Percentiles rank a stretch among this genome's conserved stretches.
These are phyloP conservation scores for Rosa rugosa DNA, from an alignment of 306 rosid species.

Conservation along the genomic window DNA sequence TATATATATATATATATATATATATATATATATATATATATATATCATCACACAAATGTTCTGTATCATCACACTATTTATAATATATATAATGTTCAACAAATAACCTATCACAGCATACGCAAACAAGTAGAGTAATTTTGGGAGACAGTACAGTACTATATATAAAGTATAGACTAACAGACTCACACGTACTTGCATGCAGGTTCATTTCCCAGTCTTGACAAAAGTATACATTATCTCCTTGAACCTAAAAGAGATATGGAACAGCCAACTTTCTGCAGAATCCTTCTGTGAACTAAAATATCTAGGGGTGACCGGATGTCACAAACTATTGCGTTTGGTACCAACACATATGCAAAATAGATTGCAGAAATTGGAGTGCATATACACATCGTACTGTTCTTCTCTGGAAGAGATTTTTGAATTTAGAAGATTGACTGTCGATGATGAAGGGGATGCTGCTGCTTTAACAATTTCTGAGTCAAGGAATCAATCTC, in stretches of 20 bases:
- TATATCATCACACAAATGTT: no score
- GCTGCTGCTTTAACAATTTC: not conserved
- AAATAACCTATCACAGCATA: no score
- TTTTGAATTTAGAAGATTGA: not conserved
- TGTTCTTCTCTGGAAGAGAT: not conserved
- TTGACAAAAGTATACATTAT: not conserved
- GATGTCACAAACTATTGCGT: not conserved
- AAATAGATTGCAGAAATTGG: conserved; percentile 9
- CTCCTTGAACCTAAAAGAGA: not conserved
- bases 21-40: no score
- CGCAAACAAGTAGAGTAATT: no score
- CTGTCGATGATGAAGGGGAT: not conserved
- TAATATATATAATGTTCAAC: no score
- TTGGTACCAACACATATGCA: not conserved
- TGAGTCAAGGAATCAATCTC: not conserved
- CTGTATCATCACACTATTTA: no score
- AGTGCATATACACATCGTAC: rapidly evolving
- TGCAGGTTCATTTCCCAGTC: not conserved
- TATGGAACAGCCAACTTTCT: not conserved
- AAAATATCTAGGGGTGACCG: no score
- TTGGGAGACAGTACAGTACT: no score
- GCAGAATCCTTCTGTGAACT: no score
- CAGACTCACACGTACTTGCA: not conserved
- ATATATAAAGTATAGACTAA: no score
- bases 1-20: no score